Evolutionary conservation across 2,329 filamentous ascomycete species (phyloP).

Genomic region (Chaetomium strumarium): DNA sequence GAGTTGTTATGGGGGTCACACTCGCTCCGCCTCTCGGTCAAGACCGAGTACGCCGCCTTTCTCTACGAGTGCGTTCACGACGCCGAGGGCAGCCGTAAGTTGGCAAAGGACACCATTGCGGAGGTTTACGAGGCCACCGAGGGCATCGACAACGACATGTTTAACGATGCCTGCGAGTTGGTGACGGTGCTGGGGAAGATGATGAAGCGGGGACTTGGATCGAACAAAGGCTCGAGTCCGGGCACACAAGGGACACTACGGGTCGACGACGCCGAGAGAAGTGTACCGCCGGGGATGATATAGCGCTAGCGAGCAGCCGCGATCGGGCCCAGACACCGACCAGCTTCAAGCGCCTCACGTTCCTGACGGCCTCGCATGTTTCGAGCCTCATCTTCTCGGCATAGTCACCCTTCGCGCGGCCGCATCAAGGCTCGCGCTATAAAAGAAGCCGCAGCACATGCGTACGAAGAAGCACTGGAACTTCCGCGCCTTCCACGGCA

Average conservation of each 20-base stretch:
- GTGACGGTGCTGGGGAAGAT: conserved; percentile 82
- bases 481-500: too few species aligned
- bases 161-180: conserved; percentile 82
- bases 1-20: conserved; percentile 77
- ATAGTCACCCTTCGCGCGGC: neutral
- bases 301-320: neutral
- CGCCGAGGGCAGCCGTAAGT: conserved; percentile 62
- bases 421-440: too few species aligned
- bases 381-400: neutral
- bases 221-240: conserved; percentile 29
- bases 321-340: neutral
- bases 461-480: too few species aligned
- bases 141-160: conserved; percentile 93
- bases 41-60: conserved; percentile 89
- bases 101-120: conserved; percentile 77
- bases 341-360: neutral
- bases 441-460: too few species aligned
- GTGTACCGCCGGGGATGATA: conserved; percentile 24
- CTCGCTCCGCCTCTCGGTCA: conserved; percentile 80
- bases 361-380: neutral
- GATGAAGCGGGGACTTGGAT: conserved; percentile 66
- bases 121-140: conserved; percentile 90
- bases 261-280: conserved; percentile 10
- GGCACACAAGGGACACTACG: conserved; percentile 25
- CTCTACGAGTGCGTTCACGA: conserved; percentile 91